phyloP scores from a whole-genome alignment of 192 early-diverging fungal genomes.

The Podila epigama region DNA sequence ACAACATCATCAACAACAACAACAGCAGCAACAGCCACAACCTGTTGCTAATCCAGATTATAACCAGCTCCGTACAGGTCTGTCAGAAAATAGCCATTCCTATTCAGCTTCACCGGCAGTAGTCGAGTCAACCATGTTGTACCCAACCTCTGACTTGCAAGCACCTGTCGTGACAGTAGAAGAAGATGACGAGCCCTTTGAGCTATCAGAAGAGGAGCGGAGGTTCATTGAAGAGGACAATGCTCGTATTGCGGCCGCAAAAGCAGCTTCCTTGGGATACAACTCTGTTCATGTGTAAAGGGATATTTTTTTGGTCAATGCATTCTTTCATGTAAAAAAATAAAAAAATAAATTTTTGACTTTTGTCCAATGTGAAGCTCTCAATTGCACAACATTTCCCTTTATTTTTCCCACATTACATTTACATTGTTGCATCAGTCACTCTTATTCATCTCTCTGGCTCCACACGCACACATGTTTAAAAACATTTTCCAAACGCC shows the following conservation, averaged over 20 bases:
- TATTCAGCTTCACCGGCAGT: too few species aligned
- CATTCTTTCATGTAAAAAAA: not conserved
- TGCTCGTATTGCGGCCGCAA: slow-evolving; percentile 22
- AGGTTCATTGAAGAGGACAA: slow-evolving; percentile 46
- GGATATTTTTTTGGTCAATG: not conserved
- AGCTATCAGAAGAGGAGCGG: slow-evolving; percentile 45
- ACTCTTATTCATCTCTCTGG: not conserved
- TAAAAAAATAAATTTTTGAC: not conserved
- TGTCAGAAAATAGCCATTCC: slow-evolving; percentile 1
- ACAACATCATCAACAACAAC: too few species aligned
- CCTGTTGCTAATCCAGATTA: slow-evolving; percentile 28
- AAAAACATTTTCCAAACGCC: slow-evolving; percentile 46
- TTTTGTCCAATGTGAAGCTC: not conserved
- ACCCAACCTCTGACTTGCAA: slow-evolving; percentile 24
- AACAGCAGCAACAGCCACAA: too few species aligned
- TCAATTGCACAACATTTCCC: too few species aligned
- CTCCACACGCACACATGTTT: slow-evolving; percentile 16
- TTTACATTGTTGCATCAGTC: not conserved
- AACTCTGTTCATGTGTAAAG: slow-evolving; percentile 8
- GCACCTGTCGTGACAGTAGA: not conserved
- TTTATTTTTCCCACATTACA: not conserved
- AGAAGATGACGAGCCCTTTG: slow-evolving; percentile 33
- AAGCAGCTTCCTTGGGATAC: slow-evolving; percentile 6
- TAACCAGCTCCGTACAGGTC: slow-evolving; percentile 15
- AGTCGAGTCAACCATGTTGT: slow-evolving; percentile 25